A percentile compares a stretch with the other conserved stretches of the same genome.
Evolutionary conservation across 2,329 filamentous ascomycete genomes (phyloP).

Genomic region (Ceratocystis variospora): DNA sequence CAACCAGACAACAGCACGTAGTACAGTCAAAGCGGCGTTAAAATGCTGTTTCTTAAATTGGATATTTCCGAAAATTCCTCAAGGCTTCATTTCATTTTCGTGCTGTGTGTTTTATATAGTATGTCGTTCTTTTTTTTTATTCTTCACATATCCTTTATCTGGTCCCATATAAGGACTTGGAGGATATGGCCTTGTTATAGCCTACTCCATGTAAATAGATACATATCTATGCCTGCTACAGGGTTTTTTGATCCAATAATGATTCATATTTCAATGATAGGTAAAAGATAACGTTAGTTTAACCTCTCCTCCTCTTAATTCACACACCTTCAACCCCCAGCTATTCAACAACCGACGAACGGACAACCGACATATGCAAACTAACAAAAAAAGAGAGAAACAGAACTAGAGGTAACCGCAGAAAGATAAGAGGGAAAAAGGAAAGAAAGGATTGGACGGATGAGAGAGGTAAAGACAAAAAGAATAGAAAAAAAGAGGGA

Average conservation of each 20-base stretch:
- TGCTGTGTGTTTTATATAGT: not conserved
- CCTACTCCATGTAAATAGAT: too few species aligned
- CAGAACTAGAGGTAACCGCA: not conserved
- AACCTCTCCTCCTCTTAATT: not conserved
- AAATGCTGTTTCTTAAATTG: constrained; percentile 1
- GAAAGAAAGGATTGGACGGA: not conserved
- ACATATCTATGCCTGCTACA: too few species aligned
- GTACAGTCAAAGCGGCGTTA: not conserved
- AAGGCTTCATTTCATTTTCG: not conserved
- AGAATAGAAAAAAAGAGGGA: constrained; percentile 19
- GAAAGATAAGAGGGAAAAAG: not conserved
- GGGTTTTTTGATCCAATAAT: not conserved
- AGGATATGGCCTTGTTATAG: too few species aligned
- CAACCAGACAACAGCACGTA: constrained; percentile 1
- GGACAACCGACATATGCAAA: not conserved
- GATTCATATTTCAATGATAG: not conserved
- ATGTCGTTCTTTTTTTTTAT: not conserved
- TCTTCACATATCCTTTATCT: not conserved
- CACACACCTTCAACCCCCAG: not conserved
- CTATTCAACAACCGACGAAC: not conserved
- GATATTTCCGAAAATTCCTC: not conserved
- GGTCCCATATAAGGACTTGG: not conserved
- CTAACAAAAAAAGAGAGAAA: not conserved
- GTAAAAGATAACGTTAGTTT: not conserved
- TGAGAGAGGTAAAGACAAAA: constrained; percentile 18